Conservation (phyloP, 106 monocot species). For the Apostasia ramifera region DNA sequence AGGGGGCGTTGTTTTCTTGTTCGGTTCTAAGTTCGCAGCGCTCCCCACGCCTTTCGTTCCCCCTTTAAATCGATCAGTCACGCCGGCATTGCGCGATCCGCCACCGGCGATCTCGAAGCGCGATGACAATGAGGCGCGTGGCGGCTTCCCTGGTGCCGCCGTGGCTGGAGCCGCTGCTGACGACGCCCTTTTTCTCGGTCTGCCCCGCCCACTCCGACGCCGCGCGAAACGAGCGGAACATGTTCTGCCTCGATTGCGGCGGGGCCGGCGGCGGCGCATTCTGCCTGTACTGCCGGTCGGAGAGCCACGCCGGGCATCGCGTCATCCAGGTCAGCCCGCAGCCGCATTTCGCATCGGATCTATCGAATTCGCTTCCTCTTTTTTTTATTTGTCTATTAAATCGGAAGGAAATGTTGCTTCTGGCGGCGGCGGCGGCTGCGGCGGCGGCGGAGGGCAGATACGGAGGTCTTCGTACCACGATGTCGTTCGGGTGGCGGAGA, state of each 20-base stretch:
- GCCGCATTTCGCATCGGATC: neutral
- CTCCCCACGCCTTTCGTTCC: neutral
- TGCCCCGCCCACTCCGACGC: conserved; percentile 7
- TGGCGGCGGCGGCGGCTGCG: conserved; percentile 29
- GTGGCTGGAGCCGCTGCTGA: conserved; percentile 8
- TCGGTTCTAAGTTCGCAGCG: conserved; percentile 1
- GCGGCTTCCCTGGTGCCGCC: conserved; percentile 14
- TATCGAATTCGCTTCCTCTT: conserved; percentile 1
- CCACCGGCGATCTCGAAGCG: neutral
- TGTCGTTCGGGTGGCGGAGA: conserved; percentile 68
- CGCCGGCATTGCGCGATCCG: neutral
- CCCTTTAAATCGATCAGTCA: neutral
- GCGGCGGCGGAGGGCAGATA: conserved; percentile 64
- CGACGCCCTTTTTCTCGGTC: conserved; percentile 7
- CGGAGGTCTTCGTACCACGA: conserved; percentile 87
- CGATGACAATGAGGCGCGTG: conserved; percentile 7
- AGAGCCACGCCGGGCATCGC: conserved; percentile 49
- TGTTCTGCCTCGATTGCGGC: conserved; percentile 14
- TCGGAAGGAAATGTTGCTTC: conserved; percentile 6
- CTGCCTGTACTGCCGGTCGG: conserved; percentile 64
- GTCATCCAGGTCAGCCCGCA: conserved; percentile 57
- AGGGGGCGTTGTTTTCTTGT: conserved; percentile 7
- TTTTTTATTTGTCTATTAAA: conserved; percentile 7
- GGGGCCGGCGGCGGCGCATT: conserved; percentile 18
- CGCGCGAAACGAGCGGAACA: conserved; percentile 12